phyloP scores from a whole-genome alignment of 805 yeast genomes.

The Jamesozyma jinghongensis region DNA sequence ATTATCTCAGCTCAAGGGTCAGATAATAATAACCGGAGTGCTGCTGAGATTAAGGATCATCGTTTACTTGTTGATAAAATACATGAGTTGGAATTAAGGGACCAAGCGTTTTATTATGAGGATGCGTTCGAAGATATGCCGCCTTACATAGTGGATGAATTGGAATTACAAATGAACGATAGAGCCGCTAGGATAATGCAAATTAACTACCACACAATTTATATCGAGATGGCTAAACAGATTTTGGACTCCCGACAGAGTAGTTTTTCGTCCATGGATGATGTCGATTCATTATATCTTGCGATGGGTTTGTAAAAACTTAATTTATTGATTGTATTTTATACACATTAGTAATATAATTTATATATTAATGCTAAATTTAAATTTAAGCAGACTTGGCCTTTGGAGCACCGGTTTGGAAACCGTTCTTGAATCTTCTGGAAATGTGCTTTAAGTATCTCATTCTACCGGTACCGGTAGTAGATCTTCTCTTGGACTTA shows the following conservation, averaged over 20 bases:
- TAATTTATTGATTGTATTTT: not conserved
- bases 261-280: constrained; percentile 60
- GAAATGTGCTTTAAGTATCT: constrained; percentile 93
- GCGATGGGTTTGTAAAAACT: constrained; percentile 42
- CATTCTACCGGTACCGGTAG: constrained; percentile 99
- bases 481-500: constrained; percentile 99
- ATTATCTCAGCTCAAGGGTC: constrained; percentile 29
- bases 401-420: constrained; percentile 79
- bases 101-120: constrained; percentile 26
- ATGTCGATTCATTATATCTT: constrained; percentile 63
- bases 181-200: constrained; percentile 19
- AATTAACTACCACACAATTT: constrained; percentile 10
- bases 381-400: constrained; percentile 51
- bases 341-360: constrained; percentile 1
- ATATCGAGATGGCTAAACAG: constrained; percentile 58
- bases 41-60: constrained; percentile 14
- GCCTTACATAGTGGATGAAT: constrained; percentile 32
- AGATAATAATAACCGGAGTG: not conserved
- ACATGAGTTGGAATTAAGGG: constrained; percentile 24
- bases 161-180: constrained; percentile 30
- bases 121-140: constrained; percentile 39
- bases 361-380: not conserved
- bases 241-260: constrained; percentile 40
- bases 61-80: constrained; percentile 30
- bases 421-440: constrained; percentile 98